These are phyloP conservation scores for Colletotrichum australisinense DNA, from an alignment of 2,329 filamentous ascomycete species.

Conservation along the genomic window DNA sequence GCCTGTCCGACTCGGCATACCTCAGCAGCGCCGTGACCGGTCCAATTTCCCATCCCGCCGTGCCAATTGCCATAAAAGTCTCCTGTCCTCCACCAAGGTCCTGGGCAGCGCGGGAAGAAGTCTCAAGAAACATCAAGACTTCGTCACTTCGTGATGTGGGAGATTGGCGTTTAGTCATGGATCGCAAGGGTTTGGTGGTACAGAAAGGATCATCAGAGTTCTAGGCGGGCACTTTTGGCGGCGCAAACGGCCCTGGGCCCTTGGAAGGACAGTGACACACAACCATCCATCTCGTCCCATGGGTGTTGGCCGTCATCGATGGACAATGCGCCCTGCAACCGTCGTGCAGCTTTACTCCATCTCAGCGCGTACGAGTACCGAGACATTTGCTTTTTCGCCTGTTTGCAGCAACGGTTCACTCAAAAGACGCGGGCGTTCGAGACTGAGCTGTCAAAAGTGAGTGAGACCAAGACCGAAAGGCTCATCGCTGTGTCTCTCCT, in stretches of 20 bases:
- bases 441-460: background rate
- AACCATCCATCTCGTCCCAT: background rate
- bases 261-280: background rate
- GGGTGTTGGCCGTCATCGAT: background rate
- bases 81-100: background rate
- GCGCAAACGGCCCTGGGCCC: background rate
- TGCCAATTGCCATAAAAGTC: background rate
- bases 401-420: background rate
- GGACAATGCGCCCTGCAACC: background rate
- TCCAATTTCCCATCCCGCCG: background rate
- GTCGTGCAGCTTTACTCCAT: background rate
- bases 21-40: background rate
- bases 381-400: background rate
- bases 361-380: background rate
- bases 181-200: background rate
- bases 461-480: background rate
- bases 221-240: slow-evolving; percentile 5
- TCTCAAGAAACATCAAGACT: background rate
- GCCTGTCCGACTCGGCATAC: slow-evolving; percentile 19
- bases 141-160: too few relatives aligned
- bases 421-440: background rate
- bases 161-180: slow-evolving; percentile 3
- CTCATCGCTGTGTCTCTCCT: background rate
- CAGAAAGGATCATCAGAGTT: background rate
- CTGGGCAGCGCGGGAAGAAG: background rate